A percentile compares a stretch with the other conserved stretches of the same genome.
phyloP scores from a whole-genome alignment of 192 early-diverging fungal genomes.

The Gaertneriomyces semiglobifer region DNA sequence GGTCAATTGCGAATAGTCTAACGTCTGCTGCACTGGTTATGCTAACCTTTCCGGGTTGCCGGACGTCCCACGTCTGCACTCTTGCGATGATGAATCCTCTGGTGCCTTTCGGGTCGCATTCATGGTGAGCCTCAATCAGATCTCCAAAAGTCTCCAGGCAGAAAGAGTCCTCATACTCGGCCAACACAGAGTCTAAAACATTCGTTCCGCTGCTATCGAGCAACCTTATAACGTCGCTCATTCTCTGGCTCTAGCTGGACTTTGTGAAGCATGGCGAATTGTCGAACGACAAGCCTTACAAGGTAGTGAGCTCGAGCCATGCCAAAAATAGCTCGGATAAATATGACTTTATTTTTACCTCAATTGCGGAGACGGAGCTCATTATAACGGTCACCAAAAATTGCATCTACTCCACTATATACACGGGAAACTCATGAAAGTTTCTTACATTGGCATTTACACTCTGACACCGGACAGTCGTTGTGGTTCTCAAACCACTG shows the following conservation, averaged over 20 bases:
- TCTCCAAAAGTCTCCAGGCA: conserved; percentile 58
- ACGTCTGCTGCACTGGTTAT: neutral
- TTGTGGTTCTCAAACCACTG: conserved; percentile 87
- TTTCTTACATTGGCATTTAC: conserved; percentile 65
- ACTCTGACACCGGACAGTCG: conserved; percentile 90
- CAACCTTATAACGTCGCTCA: conserved; percentile 45
- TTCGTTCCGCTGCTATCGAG: conserved; percentile 48
- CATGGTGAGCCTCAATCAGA: conserved; percentile 40
- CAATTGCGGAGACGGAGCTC: too few species aligned
- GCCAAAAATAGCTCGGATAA: too few species aligned
- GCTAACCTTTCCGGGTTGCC: conserved; percentile 53
- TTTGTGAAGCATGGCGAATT: too few species aligned
- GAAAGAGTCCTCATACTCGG: conserved; percentile 64
- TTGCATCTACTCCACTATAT: too few species aligned
- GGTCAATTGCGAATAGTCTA: neutral
- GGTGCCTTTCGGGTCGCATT: conserved; percentile 38
- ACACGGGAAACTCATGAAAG: neutral
- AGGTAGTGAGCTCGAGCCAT: too few species aligned
- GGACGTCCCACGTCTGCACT: conserved; percentile 62
- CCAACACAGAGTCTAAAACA: conserved; percentile 52
- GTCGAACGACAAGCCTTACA: too few species aligned
- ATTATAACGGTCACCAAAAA: too few species aligned
- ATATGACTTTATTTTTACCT: too few species aligned
- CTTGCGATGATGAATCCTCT: conserved; percentile 59
- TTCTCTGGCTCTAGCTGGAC: too few species aligned